phyloP scores from a whole-genome alignment of 2,329 filamentous ascomycete species.

The Xylaria sp. region DNA sequence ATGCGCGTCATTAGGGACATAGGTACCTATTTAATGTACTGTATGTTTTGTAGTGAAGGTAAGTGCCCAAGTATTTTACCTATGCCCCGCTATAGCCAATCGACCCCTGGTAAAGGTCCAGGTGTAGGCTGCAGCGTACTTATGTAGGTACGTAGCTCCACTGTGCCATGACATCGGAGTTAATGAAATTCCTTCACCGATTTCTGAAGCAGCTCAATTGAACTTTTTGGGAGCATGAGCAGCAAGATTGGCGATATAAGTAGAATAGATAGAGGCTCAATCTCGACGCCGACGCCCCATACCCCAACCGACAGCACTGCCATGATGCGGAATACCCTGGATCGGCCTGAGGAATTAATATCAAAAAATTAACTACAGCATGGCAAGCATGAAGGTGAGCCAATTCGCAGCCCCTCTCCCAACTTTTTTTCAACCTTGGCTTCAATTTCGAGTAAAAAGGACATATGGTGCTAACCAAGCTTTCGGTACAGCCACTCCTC shows the following conservation, averaged over 20 bases:
- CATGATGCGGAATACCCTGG: slow-evolving; percentile 21
- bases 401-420: neutral
- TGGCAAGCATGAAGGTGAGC: slow-evolving; percentile 46
- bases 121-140: neutral
- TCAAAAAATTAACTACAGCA: slow-evolving; percentile 25
- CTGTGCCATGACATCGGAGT: slow-evolving; percentile 36
- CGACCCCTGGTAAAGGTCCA: neutral
- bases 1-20: too few species aligned
- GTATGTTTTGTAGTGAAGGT: too few species aligned
- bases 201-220: slow-evolving; percentile 33
- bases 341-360: slow-evolving; percentile 5
- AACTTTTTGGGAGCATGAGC: slow-evolving; percentile 41
- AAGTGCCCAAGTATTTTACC: neutral
- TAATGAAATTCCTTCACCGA: slow-evolving; percentile 47
- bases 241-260: slow-evolving; percentile 27
- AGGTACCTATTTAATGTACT: neutral
- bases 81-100: neutral
- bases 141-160: neutral
- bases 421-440: neutral
- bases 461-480: slow-evolving; percentile 14
- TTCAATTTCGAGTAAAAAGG: neutral
- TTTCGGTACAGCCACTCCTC: slow-evolving; percentile 44
- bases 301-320: neutral
- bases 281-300: neutral
- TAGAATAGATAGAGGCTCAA: neutral